Conservation (phyloP, 805 yeast species). For the Tetrapisispora taiwanensis region DNA sequence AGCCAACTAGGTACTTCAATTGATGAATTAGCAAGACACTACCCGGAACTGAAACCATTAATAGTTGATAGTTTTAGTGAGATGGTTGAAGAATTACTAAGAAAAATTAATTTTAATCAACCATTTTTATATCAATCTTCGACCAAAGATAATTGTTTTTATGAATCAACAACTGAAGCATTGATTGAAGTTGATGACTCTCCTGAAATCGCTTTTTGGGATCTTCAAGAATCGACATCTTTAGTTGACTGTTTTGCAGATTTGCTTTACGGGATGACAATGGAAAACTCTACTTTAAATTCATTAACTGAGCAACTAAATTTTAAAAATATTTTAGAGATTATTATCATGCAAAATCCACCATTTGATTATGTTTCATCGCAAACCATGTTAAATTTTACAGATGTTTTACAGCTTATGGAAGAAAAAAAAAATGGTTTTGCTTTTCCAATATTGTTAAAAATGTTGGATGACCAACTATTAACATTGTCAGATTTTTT, state of each 20-base stretch:
- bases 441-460: conserved; percentile 31
- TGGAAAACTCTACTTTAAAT: conserved; percentile 42
- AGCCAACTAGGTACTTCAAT: conserved; percentile 53
- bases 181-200: conserved; percentile 32
- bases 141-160: conserved; percentile 30
- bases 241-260: conserved; percentile 41
- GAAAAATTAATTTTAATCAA: conserved; percentile 30
- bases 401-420: conserved; percentile 45
- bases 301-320: conserved; percentile 30
- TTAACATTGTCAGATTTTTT: conserved; percentile 23
- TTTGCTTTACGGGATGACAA: conserved; percentile 40
- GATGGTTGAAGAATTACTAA: conserved; percentile 40
- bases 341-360: conserved; percentile 40
- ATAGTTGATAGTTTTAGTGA: conserved; percentile 41
- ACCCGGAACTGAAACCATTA: conserved; percentile 56
- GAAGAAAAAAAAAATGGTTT: conserved; percentile 47
- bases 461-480: conserved; percentile 28
- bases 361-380: conserved; percentile 56
- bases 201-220: conserved; percentile 43
- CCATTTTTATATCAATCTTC: conserved; percentile 35
- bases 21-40: conserved; percentile 78
- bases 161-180: conserved; percentile 37
- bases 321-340: conserved; percentile 37
- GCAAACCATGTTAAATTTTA: conserved; percentile 41
- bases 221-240: conserved; percentile 35